phyloP scores from a whole-genome alignment of 257 asterid species.

The Salvia splendens region DNA sequence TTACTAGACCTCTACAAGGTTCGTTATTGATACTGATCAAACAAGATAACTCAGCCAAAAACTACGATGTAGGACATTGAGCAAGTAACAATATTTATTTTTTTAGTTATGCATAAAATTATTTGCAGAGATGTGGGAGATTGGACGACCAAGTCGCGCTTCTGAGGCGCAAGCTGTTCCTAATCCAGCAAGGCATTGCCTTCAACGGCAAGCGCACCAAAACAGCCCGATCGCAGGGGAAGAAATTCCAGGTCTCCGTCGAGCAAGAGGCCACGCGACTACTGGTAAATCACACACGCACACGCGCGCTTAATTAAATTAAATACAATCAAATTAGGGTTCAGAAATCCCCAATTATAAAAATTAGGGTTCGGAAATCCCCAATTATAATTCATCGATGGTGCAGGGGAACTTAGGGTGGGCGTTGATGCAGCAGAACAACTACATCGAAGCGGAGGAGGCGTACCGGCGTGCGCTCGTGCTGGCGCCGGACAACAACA shows the following conservation, averaged over 20 bases:
- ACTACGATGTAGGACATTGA: too few species aligned
- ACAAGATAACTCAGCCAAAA: too few species aligned
- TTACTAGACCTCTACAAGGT: slow-evolving; percentile 49
- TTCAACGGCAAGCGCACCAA: slow-evolving; percentile 93
- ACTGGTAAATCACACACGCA: slow-evolving; percentile 43
- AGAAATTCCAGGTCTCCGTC: slow-evolving; percentile 95
- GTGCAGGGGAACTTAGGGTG: slow-evolving; percentile 93
- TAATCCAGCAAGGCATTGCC: slow-evolving; percentile 93
- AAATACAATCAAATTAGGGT: too few species aligned
- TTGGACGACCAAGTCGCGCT: slow-evolving; percentile 79
- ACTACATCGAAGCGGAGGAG: slow-evolving; percentile 84
- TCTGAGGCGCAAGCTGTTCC: slow-evolving; percentile 65
- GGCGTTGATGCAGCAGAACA: slow-evolving; percentile 98
- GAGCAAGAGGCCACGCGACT: slow-evolving; percentile 97
- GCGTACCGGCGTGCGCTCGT: slow-evolving; percentile 76
- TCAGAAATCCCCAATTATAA: too few species aligned
- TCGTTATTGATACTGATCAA: too few species aligned
- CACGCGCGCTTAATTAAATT: too few species aligned
- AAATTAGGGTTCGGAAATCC: too few species aligned
- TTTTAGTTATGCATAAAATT: too few species aligned
- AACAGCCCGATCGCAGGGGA: slow-evolving; percentile 95
- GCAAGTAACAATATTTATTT: too few species aligned
- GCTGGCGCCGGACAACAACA: slow-evolving; percentile 91
- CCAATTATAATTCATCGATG: neutral
- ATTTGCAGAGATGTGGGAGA: slow-evolving; percentile 87